Percentiles rank a stretch among this genome's conserved stretches.
phyloP scores from a whole-genome alignment of 345 rosid species.

The Atalantia buxifolia region DNA sequence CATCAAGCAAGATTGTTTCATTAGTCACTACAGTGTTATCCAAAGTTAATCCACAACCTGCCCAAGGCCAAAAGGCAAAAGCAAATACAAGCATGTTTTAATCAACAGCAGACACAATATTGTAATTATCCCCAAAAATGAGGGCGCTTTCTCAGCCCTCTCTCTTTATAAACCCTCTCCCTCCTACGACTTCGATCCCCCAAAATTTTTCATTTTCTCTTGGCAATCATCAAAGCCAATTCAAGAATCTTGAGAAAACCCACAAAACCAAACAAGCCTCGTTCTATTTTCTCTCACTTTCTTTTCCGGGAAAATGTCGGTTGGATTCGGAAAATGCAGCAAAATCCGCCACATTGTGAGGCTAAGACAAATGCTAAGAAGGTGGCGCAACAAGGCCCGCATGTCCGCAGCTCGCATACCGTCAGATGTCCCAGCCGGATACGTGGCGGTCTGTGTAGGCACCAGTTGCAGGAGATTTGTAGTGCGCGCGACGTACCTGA shows the following conservation, averaged over 20 bases:
- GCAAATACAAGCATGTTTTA: neutral
- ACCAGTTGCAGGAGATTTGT: conserved; percentile 62
- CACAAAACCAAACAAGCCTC: neutral
- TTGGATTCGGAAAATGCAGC: conserved; percentile 69
- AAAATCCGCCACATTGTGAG: conserved; percentile 92
- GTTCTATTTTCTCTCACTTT: neutral
- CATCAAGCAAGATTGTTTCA: conserved; percentile 11
- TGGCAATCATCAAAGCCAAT: neutral
- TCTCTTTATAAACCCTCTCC: conserved; percentile 38
- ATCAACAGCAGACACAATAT: conserved; percentile 18
- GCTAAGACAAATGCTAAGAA: conserved; percentile 79
- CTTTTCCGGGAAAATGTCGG: conserved; percentile 42
- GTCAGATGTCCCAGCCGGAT: conserved; percentile 90
- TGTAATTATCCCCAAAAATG: conserved; percentile 37
- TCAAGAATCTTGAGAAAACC: neutral
- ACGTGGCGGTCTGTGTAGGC: conserved; percentile 87
- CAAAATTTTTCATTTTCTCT: neutral
- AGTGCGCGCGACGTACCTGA: conserved; percentile 81
- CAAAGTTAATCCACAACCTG: conserved; percentile 6
- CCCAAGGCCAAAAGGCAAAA: conserved; percentile 1
- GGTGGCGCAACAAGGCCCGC: conserved; percentile 89
- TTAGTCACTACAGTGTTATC: neutral
- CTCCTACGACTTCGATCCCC: conserved; percentile 24
- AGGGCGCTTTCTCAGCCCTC: conserved; percentile 26
- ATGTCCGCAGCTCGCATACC: conserved; percentile 55